Percentiles rank a stretch among this genome's conserved stretches.
Evolutionary conservation across 2,329 filamentous ascomycete species (phyloP).

Genomic region (Paecilomyces formosus): DNA sequence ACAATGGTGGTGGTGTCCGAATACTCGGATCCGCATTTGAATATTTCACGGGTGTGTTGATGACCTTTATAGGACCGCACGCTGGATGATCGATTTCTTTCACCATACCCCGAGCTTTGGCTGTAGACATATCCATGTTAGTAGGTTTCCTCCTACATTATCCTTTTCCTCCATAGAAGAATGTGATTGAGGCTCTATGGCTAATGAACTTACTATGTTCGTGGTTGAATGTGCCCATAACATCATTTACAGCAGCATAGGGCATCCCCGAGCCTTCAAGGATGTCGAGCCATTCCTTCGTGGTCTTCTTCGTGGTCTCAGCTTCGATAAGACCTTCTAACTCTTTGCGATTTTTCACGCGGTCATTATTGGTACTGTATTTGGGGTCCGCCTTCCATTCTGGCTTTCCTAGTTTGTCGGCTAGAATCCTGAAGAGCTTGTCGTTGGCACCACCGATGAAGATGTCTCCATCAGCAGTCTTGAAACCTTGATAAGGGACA

Average conservation of each 20-base stretch:
- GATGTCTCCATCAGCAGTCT: slow-evolving; percentile 63
- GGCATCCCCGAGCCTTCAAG: slow-evolving; percentile 40
- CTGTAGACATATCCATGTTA: slow-evolving; percentile 20
- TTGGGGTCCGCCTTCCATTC: slow-evolving; percentile 55
- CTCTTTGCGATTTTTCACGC: slow-evolving; percentile 47
- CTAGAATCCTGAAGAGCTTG: slow-evolving; percentile 59
- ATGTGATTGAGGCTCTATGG: background rate
- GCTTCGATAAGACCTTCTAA: slow-evolving; percentile 29
- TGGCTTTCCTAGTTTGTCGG: slow-evolving; percentile 50
- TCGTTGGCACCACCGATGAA: slow-evolving; percentile 68
- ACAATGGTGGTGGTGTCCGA: slow-evolving; percentile 64
- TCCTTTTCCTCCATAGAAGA: background rate
- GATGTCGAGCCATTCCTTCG: slow-evolving; percentile 31
- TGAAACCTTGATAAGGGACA: slow-evolving; percentile 47
- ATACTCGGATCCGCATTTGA: slow-evolving; percentile 68
- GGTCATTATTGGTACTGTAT: slow-evolving; percentile 54
- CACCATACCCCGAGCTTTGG: slow-evolving; percentile 70
- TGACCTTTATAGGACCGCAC: slow-evolving; percentile 73
- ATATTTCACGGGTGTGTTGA: slow-evolving; percentile 86
- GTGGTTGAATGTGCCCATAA: background rate
- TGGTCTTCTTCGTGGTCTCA: slow-evolving; percentile 28
- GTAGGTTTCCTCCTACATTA: background rate
- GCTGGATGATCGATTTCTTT: slow-evolving; percentile 67
- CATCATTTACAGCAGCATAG: slow-evolving; percentile 22
- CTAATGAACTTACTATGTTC: background rate